A percentile compares a stretch with the other conserved stretches of the same genome.
phyloP scores from a whole-genome alignment of 2,329 filamentous ascomycete genomes.

The Cytospora paraplurivora region DNA sequence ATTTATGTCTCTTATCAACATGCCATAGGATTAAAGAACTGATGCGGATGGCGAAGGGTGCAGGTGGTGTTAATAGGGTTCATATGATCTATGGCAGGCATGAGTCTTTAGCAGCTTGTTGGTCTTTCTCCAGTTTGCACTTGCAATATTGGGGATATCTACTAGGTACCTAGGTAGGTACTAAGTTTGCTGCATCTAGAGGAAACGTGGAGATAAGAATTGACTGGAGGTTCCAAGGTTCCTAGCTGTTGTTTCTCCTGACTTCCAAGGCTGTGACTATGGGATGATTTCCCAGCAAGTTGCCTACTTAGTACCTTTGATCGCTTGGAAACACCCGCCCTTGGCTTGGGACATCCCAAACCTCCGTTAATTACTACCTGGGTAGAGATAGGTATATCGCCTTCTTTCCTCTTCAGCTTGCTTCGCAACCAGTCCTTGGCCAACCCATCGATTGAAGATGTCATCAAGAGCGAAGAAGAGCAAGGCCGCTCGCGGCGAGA shows the following conservation, averaged over 20 bases:
- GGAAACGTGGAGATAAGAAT: too few relatives aligned
- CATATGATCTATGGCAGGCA: not conserved
- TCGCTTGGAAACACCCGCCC: too few relatives aligned
- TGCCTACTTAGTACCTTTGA: too few relatives aligned
- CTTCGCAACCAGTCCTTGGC: too few relatives aligned
- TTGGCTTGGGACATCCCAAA: too few relatives aligned
- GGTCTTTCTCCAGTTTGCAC: not conserved
- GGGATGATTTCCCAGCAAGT: too few relatives aligned
- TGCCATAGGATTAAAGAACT: not conserved
- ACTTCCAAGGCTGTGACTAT: too few relatives aligned
- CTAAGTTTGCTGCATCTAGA: too few relatives aligned
- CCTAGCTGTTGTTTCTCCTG: too few relatives aligned
- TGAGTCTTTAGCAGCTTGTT: not conserved
- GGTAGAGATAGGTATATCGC: not conserved
- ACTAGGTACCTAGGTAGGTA: too few relatives aligned
- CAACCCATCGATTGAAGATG: slow-evolving; percentile 13
- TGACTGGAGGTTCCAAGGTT: too few relatives aligned
- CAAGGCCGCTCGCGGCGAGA: slow-evolving; percentile 41
- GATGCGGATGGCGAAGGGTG: not conserved
- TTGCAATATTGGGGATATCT: not conserved
- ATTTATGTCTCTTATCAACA: not conserved
- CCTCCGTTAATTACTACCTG: too few relatives aligned
- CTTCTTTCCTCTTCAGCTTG: not conserved
- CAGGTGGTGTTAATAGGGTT: not conserved
- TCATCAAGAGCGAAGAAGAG: slow-evolving; percentile 33